phyloP scores from a whole-genome alignment of 352 stramenopile species.

The Phytophthora cryptogea region DNA sequence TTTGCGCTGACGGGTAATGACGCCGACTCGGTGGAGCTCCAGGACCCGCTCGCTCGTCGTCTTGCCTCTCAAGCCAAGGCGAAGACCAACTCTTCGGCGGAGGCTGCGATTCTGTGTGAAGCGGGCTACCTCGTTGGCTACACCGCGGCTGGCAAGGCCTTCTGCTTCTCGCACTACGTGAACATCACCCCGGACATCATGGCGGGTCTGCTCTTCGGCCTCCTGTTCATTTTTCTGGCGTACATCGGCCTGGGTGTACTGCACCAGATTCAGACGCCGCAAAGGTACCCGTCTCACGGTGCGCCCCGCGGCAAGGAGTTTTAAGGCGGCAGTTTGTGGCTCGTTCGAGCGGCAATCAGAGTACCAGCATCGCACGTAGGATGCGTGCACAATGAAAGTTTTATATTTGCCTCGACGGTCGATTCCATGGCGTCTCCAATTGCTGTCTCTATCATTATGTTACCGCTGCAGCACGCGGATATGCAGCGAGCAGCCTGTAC shows the following conservation, averaged over 20 bases:
- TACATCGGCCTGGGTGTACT: slow-evolving; percentile 75
- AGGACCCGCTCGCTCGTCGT: slow-evolving; percentile 33
- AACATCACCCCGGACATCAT: slow-evolving; percentile 82
- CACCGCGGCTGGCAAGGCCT: slow-evolving; percentile 58
- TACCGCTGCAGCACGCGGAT: slow-evolving; percentile 56
- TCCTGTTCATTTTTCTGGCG: slow-evolving; percentile 82
- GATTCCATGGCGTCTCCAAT: not conserved
- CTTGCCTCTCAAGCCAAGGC: slow-evolving; percentile 37
- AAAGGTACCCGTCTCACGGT: slow-evolving; percentile 68
- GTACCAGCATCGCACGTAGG: slow-evolving; percentile 9
- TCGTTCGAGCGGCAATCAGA: not conserved
- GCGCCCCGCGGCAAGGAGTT: slow-evolving; percentile 86
- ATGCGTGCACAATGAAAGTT: slow-evolving; percentile 32
- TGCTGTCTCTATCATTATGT: slow-evolving; percentile 5
- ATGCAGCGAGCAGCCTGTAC: slow-evolving; percentile 81
- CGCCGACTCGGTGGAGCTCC: slow-evolving; percentile 29
- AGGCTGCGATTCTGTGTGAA: slow-evolving; percentile 56
- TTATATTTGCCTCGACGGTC: slow-evolving; percentile 23
- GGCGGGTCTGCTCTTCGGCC: slow-evolving; percentile 69
- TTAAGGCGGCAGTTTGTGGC: slow-evolving; percentile 31
- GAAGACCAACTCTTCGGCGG: slow-evolving; percentile 20
- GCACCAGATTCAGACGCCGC: slow-evolving; percentile 78
- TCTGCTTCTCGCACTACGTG: slow-evolving; percentile 88
- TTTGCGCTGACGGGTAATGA: slow-evolving; percentile 74
- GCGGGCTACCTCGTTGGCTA: slow-evolving; percentile 63